A percentile compares a stretch with the other conserved stretches of the same genome.
These are phyloP conservation scores for Neopestalotiopsis sp. DNA, from an alignment of 2,329 filamentous ascomycete genomes.

Conservation along the genomic window DNA sequence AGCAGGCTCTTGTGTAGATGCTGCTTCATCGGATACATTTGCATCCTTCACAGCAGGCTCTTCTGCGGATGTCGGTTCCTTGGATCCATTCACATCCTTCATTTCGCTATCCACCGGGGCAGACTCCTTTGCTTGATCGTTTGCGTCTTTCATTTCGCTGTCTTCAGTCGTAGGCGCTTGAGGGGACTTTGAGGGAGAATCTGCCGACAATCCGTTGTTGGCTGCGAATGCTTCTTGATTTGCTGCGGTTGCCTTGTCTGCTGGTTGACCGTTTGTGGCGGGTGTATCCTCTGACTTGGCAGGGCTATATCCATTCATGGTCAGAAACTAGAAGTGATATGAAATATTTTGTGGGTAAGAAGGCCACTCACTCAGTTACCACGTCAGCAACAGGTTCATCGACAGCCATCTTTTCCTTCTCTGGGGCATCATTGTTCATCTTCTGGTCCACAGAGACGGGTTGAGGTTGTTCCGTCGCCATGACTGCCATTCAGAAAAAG, in stretches of 20 bases:
- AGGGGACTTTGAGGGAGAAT: conserved; percentile 18
- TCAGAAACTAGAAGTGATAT: neutral
- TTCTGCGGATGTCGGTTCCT: conserved; percentile 20
- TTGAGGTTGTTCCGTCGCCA: conserved; percentile 39
- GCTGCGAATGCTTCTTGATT: conserved; percentile 32
- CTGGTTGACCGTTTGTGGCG: conserved; percentile 30
- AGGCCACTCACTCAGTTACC: conserved; percentile 63
- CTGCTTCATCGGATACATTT: conserved; percentile 24
- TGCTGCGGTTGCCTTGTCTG: conserved; percentile 19
- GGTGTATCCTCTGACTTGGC: conserved; percentile 23
- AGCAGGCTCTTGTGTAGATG: conserved; percentile 8
- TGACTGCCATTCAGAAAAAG: conserved; percentile 33
- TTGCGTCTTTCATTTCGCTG: conserved; percentile 26
- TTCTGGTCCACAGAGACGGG: conserved; percentile 31
- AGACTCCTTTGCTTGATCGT: conserved; percentile 20
- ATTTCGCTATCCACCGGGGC: conserved; percentile 25
- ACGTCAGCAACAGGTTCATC: conserved; percentile 45
- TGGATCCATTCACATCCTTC: conserved; percentile 26
- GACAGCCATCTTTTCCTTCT: conserved; percentile 54
- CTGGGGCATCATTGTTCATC: conserved; percentile 19
- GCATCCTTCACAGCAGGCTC: conserved; percentile 23
- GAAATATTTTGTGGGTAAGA: neutral
- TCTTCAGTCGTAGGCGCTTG: conserved; percentile 25
- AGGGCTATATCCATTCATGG: neutral
- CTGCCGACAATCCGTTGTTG: conserved; percentile 27